phyloP scores from a whole-genome alignment of 2,329 filamentous ascomycete species.

The Fusarium proliferatum region DNA sequence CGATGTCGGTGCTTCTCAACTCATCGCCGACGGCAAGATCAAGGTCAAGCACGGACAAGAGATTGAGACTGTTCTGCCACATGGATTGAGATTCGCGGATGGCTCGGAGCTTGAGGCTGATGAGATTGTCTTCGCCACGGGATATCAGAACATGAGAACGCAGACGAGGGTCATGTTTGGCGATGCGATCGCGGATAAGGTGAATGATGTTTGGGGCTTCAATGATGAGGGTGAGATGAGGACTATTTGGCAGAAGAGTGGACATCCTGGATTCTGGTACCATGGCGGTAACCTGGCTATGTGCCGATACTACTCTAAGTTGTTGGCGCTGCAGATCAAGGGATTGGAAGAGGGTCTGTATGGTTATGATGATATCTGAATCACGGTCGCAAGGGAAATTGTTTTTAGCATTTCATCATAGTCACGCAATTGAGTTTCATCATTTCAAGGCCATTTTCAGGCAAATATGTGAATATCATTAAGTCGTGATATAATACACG shows the following conservation, averaged over 20 bases:
- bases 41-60: slow-evolving; percentile 70
- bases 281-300: slow-evolving; percentile 73
- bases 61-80: slow-evolving; percentile 61
- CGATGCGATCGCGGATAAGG: slow-evolving; percentile 66
- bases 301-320: slow-evolving; percentile 68
- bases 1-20: slow-evolving; percentile 71
- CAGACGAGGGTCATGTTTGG: slow-evolving; percentile 72
- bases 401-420: background rate
- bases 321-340: slow-evolving; percentile 65
- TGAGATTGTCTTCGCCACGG: slow-evolving; percentile 72
- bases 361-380: slow-evolving; percentile 46
- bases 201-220: slow-evolving; percentile 71
- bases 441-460: accelerated
- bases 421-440: background rate
- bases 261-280: slow-evolving; percentile 74
- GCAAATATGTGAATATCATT: background rate
- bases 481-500: background rate
- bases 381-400: accelerated
- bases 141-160: slow-evolving; percentile 75
- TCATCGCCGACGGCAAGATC: slow-evolving; percentile 73
- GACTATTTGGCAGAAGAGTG: slow-evolving; percentile 68
- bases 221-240: slow-evolving; percentile 67
- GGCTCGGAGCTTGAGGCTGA: slow-evolving; percentile 68
- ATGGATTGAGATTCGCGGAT: slow-evolving; percentile 62
- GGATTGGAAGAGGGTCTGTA: slow-evolving; percentile 54